Evolutionary conservation across 1,284 basidiomycete species (phyloP), one percentile per base, ranked within the genome.

Genomic region (Cutaneotrichosporon sp.): DNA sequence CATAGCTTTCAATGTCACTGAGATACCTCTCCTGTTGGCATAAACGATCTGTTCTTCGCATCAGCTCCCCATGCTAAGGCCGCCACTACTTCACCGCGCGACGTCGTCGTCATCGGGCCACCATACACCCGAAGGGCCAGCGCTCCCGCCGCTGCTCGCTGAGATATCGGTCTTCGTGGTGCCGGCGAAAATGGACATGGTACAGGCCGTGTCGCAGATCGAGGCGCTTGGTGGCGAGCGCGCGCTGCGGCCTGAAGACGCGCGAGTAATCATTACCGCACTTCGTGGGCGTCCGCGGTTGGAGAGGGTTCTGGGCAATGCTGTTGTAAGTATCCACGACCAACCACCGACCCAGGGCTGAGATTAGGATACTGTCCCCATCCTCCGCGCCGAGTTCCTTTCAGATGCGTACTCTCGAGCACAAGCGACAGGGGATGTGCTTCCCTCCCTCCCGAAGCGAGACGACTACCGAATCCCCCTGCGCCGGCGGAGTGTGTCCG

Each of bases 101-200:
- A 26, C 58, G 1, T 30, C 58, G 18, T 60, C 58, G 11, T 60
- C 58, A 2, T 53, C 51, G 2, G 51, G 51, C 14, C 30, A 10
- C 14, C 30, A n/a, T 7, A 53, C 51, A 1, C 51, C 51, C 5
- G 49, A 30, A 4, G 22, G 26, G 22, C 10, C 46, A 22, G 49
- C 5, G 6, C 36, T 71, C 2, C 72, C 73, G 42, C 77, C 74
- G 6, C 67, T 80, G 5, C 72, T 81, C 30, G 70, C 77, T 4
- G 70, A 72, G 56, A 62, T 81, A 0, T 63, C 72, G 10, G 74
- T 81, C 49, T 73, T 76, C 57, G 66, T 81, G 38, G 61, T 81
- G 1, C 69, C 77, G 0, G 74, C 75, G n/a, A 81, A 81, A 50
- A 61, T 81, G 18, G 76, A 78, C 22, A 26, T 64, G 8, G 50